Conservation (phyloP, 257 asterid species). For the Nyctanthes arbortristis region DNA sequence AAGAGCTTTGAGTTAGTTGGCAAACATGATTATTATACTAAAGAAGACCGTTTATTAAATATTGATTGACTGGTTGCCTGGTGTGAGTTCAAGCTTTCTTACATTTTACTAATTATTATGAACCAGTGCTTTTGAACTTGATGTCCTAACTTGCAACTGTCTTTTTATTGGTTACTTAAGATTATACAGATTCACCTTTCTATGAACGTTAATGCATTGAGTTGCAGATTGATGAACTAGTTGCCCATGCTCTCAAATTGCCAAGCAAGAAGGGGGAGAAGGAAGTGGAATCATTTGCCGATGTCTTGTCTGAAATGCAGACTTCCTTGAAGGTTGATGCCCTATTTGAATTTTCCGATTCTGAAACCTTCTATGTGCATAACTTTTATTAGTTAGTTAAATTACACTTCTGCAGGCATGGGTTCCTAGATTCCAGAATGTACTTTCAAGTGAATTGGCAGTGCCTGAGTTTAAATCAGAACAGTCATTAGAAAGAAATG, state of each 20-base stretch:
- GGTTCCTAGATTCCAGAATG: constrained; percentile 67
- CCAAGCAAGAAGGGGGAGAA: constrained; percentile 41
- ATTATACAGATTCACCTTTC: constrained; percentile 16
- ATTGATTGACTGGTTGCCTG: too few relatives aligned
- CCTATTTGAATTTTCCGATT: constrained; percentile 13
- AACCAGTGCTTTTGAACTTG: constrained; percentile 4
- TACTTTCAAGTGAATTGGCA: constrained; percentile 33
- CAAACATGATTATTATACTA: background rate
- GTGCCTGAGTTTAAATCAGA: constrained; percentile 34
- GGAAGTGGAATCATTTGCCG: constrained; percentile 70
- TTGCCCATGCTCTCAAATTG: constrained; percentile 59
- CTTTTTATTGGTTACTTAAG: constrained; percentile 20
- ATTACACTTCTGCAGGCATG: constrained; percentile 68
- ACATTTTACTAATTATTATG: background rate
- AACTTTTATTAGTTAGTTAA: background rate
- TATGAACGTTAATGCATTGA: constrained; percentile 2
- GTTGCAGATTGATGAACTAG: constrained; percentile 88
- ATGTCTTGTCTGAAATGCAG: constrained; percentile 67
- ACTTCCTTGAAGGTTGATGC: constrained; percentile 70
- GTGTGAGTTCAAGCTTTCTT: background rate
- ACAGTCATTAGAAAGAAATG: constrained; percentile 34
- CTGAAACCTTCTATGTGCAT: constrained; percentile 6
- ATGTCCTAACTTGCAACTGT: background rate
- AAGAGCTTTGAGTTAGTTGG: background rate
- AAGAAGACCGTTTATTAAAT: background rate